phyloP scores from a whole-genome alignment of 129 eudicot genomes.

The Daucus carota region DH1_v3.0 NC_030385.2:44734001-44734500 shows the following conservation, averaged over 20 bases:
- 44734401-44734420: not conserved
- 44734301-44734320: slow-evolving; percentile 54
- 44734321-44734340: slow-evolving; percentile 69
- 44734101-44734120: too few species aligned
- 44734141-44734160: too few species aligned
- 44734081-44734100: too few species aligned
- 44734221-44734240: slow-evolving; percentile 64
- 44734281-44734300: slow-evolving; percentile 87
- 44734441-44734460: not conserved
- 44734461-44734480: not conserved
- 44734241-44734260: slow-evolving; percentile 42
- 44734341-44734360: slow-evolving; percentile 75
- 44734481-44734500: not conserved
- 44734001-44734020: too few species aligned
- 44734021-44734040: too few species aligned
- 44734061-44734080: too few species aligned
- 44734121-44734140: too few species aligned
- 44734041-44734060: too few species aligned
- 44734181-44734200: slow-evolving; percentile 4
- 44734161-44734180: too few species aligned
- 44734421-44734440: not conserved
- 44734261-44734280: slow-evolving; percentile 91
- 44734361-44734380: slow-evolving; percentile 2
- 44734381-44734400: not conserved
- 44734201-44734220: slow-evolving; percentile 38